A percentile compares a stretch with the other conserved stretches of the same genome.
Evolutionary conservation across 2,329 filamentous ascomycete genomes (phyloP).

Genomic region (Boeremia exigua): DNA sequence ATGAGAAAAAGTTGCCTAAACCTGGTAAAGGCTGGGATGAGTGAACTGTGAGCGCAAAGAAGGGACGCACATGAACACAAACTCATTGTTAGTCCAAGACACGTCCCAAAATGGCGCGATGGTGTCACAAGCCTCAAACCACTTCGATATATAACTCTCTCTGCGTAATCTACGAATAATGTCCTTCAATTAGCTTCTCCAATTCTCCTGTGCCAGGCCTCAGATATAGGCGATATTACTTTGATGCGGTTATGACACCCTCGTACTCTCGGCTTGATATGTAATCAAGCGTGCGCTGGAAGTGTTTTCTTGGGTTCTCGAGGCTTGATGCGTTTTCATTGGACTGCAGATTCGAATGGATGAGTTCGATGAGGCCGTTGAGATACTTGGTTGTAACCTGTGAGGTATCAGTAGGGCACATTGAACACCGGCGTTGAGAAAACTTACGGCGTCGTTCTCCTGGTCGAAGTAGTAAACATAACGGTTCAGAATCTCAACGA

Average conservation of each 20-base stretch:
- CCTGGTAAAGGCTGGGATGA: background rate
- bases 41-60: background rate
- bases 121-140: background rate
- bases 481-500: constrained; percentile 96
- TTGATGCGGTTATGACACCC: constrained; percentile 77
- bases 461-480: constrained; percentile 99
- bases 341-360: constrained; percentile 91
- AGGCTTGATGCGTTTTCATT: constrained; percentile 83
- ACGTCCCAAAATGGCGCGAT: constrained; percentile 1
- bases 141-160: background rate
- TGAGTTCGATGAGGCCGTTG: constrained; percentile 96
- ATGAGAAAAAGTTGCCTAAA: background rate
- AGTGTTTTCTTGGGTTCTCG: constrained; percentile 91
- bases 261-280: constrained; percentile 92
- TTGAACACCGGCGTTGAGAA: background rate
- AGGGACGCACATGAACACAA: background rate
- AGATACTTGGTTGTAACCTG: constrained; percentile 94
- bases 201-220: background rate
- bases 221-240: constrained; percentile 38
- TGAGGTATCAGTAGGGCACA: constrained; percentile 8
- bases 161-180: background rate
- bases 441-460: constrained; percentile 86
- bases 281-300: constrained; percentile 92
- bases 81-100: background rate
- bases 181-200: background rate